phyloP scores from a whole-genome alignment of 2,329 filamentous ascomycete genomes.

The Blastomyces parvus region DNA sequence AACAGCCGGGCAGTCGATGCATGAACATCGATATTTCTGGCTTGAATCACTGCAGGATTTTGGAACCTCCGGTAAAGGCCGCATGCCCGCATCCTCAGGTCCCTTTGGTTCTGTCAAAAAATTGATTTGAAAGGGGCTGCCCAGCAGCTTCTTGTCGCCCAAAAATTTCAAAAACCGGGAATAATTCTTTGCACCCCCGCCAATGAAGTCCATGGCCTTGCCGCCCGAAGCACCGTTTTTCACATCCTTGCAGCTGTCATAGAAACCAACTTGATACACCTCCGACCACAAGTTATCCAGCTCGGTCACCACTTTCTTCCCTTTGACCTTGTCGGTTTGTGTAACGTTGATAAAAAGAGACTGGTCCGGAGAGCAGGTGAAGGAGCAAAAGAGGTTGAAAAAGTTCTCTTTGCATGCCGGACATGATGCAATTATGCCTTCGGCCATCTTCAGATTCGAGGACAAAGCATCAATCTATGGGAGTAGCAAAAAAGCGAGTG shows the following conservation, averaged over 20 bases:
- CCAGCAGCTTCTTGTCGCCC: slow-evolving; percentile 78
- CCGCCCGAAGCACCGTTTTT: slow-evolving; percentile 94
- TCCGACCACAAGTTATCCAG: slow-evolving; percentile 81
- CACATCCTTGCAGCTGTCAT: slow-evolving; percentile 96
- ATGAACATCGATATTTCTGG: slow-evolving; percentile 77
- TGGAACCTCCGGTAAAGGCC: slow-evolving; percentile 58
- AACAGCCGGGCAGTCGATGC: slow-evolving; percentile 79
- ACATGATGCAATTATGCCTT: slow-evolving; percentile 82
- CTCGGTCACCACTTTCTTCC: slow-evolving; percentile 66
- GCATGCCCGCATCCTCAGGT: slow-evolving; percentile 60
- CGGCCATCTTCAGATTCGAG: slow-evolving; percentile 75
- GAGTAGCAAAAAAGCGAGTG: not conserved
- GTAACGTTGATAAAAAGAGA: slow-evolving; percentile 94
- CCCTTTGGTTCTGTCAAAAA: slow-evolving; percentile 54
- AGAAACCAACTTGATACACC: slow-evolving; percentile 78
- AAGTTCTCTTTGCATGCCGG: slow-evolving; percentile 98
- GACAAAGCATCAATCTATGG: slow-evolving; percentile 65
- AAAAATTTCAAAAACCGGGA: slow-evolving; percentile 80
- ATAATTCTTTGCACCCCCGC: slow-evolving; percentile 87
- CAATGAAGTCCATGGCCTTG: slow-evolving; percentile 91
- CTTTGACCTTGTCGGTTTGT: slow-evolving; percentile 48
- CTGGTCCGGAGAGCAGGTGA: slow-evolving; percentile 95
- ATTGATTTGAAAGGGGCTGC: slow-evolving; percentile 97
- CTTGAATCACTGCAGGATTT: slow-evolving; percentile 88
- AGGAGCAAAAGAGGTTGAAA: slow-evolving; percentile 95